Base-by-base conservation (phyloP, 164 flowering plant genomes). In the Dillenia turbinata region DNA sequence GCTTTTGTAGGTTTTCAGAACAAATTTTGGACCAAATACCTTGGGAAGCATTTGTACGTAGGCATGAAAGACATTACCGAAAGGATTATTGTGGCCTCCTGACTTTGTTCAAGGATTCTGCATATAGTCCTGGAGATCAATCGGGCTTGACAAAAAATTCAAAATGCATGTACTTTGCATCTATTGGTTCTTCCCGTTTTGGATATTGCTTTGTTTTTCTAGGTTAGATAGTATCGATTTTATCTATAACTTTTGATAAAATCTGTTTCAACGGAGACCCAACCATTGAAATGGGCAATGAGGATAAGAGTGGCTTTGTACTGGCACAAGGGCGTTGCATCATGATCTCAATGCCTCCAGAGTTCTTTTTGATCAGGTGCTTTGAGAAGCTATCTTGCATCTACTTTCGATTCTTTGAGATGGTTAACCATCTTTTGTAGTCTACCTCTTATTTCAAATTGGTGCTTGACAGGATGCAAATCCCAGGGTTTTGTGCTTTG, bases 201-300 rank as follows among this genome's bases (percentile, higher is more conserved):
- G 40, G 40, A 33, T 0, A 6, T 5, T 0, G 6, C 7, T 5
- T 33, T 33, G 5, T 33, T 33, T 33, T 33, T 6, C 40, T 33
- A 4, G 40, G 40, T 33, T 33, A 33, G 40, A 33, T 33, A 5
- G 40, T 33, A 33, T 33, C 40, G 6, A 4, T 33, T 4, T 5
- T 5, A 33, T 33, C 7, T 33, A 6, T 4, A 2, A 33, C 5
- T 49, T 4, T 5, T 49, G 51, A 47, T 67, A 58, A 47, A 63
- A 57, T 16, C 22, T 69, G 68, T 59, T 64, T 15, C 44, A 91
- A 97, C 97, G 99, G 97, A 91, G 65, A 57, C 66, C 1, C 93
- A 86, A 64, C 97, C 97, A 0, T 85, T 94, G 97, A 87, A 86
- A 85, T 94, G 98, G 98, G 89, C 96, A 33, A 91, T 91, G 96